Conservation (phyloP, 2,329 filamentous ascomycete species). For the Penicillium oxalicum region DNA sequence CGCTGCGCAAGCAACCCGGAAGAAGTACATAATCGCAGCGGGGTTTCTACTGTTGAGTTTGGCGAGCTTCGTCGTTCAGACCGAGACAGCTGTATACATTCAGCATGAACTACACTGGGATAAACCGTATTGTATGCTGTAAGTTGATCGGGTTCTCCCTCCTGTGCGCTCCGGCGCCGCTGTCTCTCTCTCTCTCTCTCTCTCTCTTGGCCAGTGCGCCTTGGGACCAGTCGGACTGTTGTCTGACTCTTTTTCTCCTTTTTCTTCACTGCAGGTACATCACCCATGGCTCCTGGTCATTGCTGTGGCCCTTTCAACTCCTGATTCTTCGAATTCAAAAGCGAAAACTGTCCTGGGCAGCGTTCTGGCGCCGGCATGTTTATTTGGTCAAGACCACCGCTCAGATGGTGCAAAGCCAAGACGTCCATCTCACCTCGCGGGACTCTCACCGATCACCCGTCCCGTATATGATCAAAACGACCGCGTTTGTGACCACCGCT, state of each 20-base stretch:
- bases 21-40: slow-evolving; percentile 80
- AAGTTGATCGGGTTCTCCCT: slow-evolving; percentile 24
- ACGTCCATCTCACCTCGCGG: slow-evolving; percentile 55
- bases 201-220: no score
- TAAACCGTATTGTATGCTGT: slow-evolving; percentile 99
- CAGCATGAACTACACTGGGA: slow-evolving; percentile 89
- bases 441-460: slow-evolving; percentile 46
- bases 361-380: slow-evolving; percentile 75
- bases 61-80: slow-evolving; percentile 86
- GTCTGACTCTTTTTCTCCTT: slow-evolving; percentile 10
- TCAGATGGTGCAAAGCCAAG: slow-evolving; percentile 79
- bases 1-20: slow-evolving; percentile 61
- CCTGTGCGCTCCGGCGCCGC: no score
- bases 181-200: no score
- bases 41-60: slow-evolving; percentile 79
- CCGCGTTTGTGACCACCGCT: slow-evolving; percentile 73
- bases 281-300: slow-evolving; percentile 87
- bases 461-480: slow-evolving; percentile 72
- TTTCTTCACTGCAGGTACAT: slow-evolving; percentile 53
- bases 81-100: slow-evolving; percentile 90
- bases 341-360: slow-evolving; percentile 68
- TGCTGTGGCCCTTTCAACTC: slow-evolving; percentile 84
- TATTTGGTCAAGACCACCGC: slow-evolving; percentile 59
- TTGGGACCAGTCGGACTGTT: no score
- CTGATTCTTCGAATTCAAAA: slow-evolving; percentile 73